phyloP scores from a whole-genome alignment of 2,329 filamentous ascomycete genomes.

The Byssochlamys sp. region DNA sequence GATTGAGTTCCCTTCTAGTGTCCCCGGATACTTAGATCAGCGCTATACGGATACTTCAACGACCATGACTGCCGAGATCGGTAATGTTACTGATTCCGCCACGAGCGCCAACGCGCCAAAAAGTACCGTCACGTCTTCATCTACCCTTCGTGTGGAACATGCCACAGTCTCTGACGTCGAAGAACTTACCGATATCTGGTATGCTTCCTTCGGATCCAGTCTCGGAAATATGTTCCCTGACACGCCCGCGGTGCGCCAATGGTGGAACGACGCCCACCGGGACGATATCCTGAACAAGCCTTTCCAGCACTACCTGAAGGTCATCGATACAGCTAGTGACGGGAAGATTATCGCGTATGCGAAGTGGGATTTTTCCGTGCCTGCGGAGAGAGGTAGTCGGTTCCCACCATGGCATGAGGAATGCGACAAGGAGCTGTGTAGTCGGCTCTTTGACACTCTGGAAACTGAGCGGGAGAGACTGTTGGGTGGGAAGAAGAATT shows the following conservation, averaged over 20 bases:
- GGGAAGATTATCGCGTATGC: conserved; percentile 17
- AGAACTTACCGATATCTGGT: conserved; percentile 16
- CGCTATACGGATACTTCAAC: background rate
- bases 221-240: conserved; percentile 16
- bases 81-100: background rate
- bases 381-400: conserved; percentile 15
- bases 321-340: conserved; percentile 13
- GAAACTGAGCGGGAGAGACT: conserved; percentile 13
- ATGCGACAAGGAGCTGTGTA: conserved; percentile 8
- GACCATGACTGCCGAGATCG: background rate
- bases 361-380: conserved; percentile 20
- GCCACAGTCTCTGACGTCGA: conserved; percentile 15
- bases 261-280: conserved; percentile 14
- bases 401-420: conserved; percentile 20
- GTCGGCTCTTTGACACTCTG: conserved; percentile 11
- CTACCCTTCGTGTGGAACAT: conserved; percentile 1
- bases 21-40: background rate
- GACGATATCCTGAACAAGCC: conserved; percentile 17
- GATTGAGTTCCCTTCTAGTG: background rate
- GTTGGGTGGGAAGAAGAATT: conserved; percentile 17
- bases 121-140: background rate
- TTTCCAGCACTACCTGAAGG: conserved; percentile 17
- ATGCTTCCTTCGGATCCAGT: conserved; percentile 14
- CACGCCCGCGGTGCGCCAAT: conserved; percentile 18
- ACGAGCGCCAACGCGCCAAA: background rate